phyloP scores from a whole-genome alignment of 768 basidiomycete species.

The Cystofilobasidium capitatum region DNA sequence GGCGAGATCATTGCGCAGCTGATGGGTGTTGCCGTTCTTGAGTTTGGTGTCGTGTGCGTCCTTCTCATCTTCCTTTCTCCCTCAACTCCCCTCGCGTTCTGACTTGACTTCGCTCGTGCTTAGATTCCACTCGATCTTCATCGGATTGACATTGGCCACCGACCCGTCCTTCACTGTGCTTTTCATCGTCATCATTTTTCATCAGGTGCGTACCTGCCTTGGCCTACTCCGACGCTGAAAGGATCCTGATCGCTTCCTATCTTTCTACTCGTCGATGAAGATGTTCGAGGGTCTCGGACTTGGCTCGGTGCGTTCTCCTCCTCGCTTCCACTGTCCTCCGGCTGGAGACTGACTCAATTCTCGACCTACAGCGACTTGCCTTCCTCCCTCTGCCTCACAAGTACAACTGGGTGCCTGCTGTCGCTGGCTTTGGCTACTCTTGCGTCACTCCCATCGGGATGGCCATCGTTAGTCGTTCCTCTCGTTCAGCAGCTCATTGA shows the following conservation, averaged over 20 bases:
- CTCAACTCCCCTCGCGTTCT: too few relatives aligned
- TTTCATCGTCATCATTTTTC: conserved; percentile 84
- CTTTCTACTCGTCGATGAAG: too few relatives aligned
- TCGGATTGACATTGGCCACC: conserved; percentile 70
- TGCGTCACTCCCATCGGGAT: conserved; percentile 80
- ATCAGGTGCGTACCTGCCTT: conserved; percentile 52
- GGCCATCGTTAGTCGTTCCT: too few relatives aligned
- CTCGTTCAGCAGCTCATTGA: too few relatives aligned
- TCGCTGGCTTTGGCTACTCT: conserved; percentile 58
- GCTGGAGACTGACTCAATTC: too few relatives aligned
- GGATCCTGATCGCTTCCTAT: too few relatives aligned
- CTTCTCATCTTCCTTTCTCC: too few relatives aligned
- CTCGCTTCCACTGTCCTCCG: too few relatives aligned
- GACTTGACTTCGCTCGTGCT: conserved; percentile 49
- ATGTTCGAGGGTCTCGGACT: conserved; percentile 84
- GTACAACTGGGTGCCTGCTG: conserved; percentile 45
- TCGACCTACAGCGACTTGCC: too few relatives aligned
- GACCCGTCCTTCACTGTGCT: conserved; percentile 50
- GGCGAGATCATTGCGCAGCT: conserved; percentile 45
- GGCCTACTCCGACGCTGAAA: conserved; percentile 30
- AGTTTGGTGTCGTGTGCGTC: too few relatives aligned
- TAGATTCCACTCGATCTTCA: conserved; percentile 46
- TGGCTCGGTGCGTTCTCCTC: too few relatives aligned
- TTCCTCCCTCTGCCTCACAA: conserved; percentile 47
- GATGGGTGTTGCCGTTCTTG: conserved; percentile 53